These are phyloP conservation scores for Hyaloscypha variabilis DNA, from an alignment of 495 filamentous ascomycete genomes.

Conservation along the genomic window DNA sequence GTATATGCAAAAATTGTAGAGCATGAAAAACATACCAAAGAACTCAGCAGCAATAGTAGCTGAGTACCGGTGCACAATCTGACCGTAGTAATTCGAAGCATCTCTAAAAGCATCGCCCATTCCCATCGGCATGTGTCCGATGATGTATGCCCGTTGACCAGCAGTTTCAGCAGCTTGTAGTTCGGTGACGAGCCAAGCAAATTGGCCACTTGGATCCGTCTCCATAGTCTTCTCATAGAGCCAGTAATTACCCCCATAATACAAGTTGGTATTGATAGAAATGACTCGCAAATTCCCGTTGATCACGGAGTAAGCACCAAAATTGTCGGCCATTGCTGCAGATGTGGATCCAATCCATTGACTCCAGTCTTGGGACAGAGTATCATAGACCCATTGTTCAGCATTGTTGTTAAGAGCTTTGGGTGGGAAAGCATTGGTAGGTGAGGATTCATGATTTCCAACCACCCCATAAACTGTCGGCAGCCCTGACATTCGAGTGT, in stretches of 20 bases:
- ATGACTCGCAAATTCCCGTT: conserved; percentile 51
- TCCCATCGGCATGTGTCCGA: conserved; percentile 54
- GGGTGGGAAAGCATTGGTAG: conserved; percentile 52
- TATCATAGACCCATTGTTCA: conserved; percentile 55
- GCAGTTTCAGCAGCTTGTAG: conserved; percentile 51
- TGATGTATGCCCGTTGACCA: conserved; percentile 52
- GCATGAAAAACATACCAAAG: conserved; percentile 37
- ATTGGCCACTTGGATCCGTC: conserved; percentile 47
- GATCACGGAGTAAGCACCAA: conserved; percentile 50
- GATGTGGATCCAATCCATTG: conserved; percentile 43
- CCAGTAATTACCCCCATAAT: conserved; percentile 57
- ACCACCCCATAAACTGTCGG: conserved; percentile 48
- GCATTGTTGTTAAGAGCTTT: conserved; percentile 28
- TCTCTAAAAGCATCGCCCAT: conserved; percentile 49
- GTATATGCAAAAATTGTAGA: conserved; percentile 11
- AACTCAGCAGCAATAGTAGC: conserved; percentile 56
- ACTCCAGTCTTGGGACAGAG: conserved; percentile 45
- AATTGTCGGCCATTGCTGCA: conserved; percentile 38
- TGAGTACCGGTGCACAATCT: conserved; percentile 53
- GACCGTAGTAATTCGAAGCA: conserved; percentile 53
- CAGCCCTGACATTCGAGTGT: conserved; percentile 38
- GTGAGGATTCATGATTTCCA: conserved; percentile 58
- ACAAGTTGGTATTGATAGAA: conserved; percentile 58
- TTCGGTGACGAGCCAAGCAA: conserved; percentile 52
- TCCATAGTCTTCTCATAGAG: conserved; percentile 50